Base-by-base conservation (phyloP, 2,329 filamentous ascomycete genomes). In the Ophioceras dolichostomum region DNA sequence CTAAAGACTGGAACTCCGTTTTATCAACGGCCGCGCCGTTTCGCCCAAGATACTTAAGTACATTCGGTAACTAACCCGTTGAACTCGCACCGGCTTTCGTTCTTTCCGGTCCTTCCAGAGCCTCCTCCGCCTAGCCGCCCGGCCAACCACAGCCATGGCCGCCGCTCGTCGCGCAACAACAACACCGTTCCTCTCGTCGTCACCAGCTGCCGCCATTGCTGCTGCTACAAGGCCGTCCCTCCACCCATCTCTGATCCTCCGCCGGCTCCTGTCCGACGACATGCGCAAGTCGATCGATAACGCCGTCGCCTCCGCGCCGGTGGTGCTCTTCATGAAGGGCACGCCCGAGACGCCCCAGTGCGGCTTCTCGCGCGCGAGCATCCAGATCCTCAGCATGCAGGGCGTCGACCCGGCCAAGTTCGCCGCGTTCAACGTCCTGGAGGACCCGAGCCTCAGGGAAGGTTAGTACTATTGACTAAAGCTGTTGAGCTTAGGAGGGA, bases 361-460 rank as follows among this genome's bases (percentile, higher is more conserved):
- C 59, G 57, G 91, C 32, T 98, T 95, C 70, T 96, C 89, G 41
- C 77, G 88, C 50, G 89, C 89, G 38, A 86, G 76, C 56, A 94
- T 98, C 57, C 88, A 96, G 68, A 88, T 98, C 51, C 70, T 98
- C 45, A 86, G 89, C 40, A 63, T 95, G 52, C 89, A 98, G 64
- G 91, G 91, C 45, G 87, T 98, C 43, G 84, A 96, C 63, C 91
- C 91, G 13, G 71, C 73, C 46, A 96, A 96, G 66, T 98, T 98
- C 57, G 84, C 87, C n/a, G 89, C 91, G 7, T 95, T 94, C 62
- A 96, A 98, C 62, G 91, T 98, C 28, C 63, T 98, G 39, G 91
- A 96, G 62, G 88, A 96, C 58, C 61, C 81, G 4, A 88, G 93
- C 56, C 62, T 98, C 55, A 76, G 91, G 50, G 67, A 79, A 62